Conservation (phyloP, 2,329 filamentous ascomycete species). For the Clonostachys sp. region DNA sequence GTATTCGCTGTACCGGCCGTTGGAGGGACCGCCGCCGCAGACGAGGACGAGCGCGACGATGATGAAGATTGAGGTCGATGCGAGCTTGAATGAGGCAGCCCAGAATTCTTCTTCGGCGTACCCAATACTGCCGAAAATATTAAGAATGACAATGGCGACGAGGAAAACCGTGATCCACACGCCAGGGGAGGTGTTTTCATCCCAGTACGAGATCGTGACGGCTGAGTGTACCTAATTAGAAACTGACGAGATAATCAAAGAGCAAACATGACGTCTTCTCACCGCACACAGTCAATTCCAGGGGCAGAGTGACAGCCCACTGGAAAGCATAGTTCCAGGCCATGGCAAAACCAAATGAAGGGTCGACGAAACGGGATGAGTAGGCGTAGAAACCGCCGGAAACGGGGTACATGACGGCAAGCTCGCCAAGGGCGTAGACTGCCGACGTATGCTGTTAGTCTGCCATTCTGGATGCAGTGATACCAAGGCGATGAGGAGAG, state of each 20-base stretch:
- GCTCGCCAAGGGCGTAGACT: slow-evolving; percentile 58
- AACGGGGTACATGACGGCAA: slow-evolving; percentile 58
- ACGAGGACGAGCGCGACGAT: slow-evolving; percentile 56
- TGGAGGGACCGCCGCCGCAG: slow-evolving; percentile 53
- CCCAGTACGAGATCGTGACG: slow-evolving; percentile 46
- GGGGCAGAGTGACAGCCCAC: slow-evolving; percentile 39
- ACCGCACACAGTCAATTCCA: slow-evolving; percentile 36
- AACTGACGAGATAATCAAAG: slow-evolving; percentile 38
- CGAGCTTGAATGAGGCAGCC: slow-evolving; percentile 51
- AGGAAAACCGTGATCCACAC: slow-evolving; percentile 57
- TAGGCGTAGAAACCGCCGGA: slow-evolving; percentile 61
- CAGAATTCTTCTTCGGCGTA: slow-evolving; percentile 59
- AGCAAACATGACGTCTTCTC: slow-evolving; percentile 29
- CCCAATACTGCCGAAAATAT: slow-evolving; percentile 51
- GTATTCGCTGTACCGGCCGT: slow-evolving; percentile 14
- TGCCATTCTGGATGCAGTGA: no score
- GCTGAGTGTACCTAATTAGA: slow-evolving; percentile 26
- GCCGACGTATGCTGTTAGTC: slow-evolving; percentile 10
- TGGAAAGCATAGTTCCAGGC: slow-evolving; percentile 39
- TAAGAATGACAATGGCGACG: slow-evolving; percentile 44
- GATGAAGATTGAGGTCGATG: slow-evolving; percentile 59
- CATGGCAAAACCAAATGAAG: slow-evolving; percentile 54
- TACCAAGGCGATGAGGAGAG: no score
- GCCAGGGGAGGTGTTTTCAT: slow-evolving; percentile 31
- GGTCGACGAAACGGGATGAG: slow-evolving; percentile 56